Evolutionary conservation across 2,329 filamentous ascomycete genomes (phyloP), one percentile per base, ranked within the genome.

Genomic region (Aspergillus brunneoviolaceus): DNA sequence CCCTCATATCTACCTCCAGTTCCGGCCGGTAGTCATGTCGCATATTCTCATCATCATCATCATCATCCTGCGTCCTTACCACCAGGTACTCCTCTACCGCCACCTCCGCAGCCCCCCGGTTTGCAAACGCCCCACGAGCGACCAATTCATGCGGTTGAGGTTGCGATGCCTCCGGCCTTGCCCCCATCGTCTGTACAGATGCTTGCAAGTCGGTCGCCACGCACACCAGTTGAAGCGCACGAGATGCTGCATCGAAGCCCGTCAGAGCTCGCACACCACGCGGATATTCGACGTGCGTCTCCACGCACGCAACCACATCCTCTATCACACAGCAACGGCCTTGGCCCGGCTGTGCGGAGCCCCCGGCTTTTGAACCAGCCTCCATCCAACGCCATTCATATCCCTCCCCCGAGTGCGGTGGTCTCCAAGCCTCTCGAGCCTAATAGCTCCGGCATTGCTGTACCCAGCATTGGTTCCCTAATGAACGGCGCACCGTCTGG

Each of bases 381-480:
- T 21, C 65, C 59, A 55, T 49, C 52, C 55, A 67, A 6, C 53
- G 66, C 51, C 51, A 60, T 58, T 53, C 63, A 60, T 9, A 64
- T 63, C 7, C 65, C 69, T 14, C 65, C 59, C 5, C 60, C 62
- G 47, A 59, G 47, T 35, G 14, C 54, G 23, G n/a, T 55, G 42
- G 55, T 31, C 19, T 42, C 65, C 23, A 74, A 71, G 56, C 64
- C 69, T 45, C 62, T 68, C 1, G 69, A 72, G 21, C 35, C 63
- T 65, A 48, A 61, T 69, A 23, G 63, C 70, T 27, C 71, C 72
- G 35, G 74, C 35, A 76, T 72, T 49, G 77, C 76, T 2, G 84
- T 87, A 29, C 85, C 85, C 9, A 83, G 81, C 64, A 85, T 86
- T 59, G 80, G 75, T 16, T 72, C 81, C 11, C 74, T 81, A 25